These are phyloP conservation scores for Platanus orientalis DNA, from an alignment of 164 flowering plant genomes.

Conservation along the genomic window DNA sequence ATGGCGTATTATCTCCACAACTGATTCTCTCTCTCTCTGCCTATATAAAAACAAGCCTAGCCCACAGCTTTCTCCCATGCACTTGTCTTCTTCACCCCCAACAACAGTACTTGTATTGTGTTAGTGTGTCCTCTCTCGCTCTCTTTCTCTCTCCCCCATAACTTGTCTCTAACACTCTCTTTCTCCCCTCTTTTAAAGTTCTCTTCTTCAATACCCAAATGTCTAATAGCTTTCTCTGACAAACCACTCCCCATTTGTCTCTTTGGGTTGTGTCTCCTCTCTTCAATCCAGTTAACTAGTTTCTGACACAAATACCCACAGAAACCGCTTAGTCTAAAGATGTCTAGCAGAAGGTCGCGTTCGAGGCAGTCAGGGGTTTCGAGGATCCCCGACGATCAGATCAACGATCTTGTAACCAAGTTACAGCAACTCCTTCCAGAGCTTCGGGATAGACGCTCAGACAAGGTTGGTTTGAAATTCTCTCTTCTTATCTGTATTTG, in stretches of 20 bases:
- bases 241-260: slow-evolving; percentile 5
- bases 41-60: slow-evolving; percentile 17
- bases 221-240: not conserved
- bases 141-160: slow-evolving; percentile 9
- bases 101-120: slow-evolving; percentile 26
- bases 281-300: not conserved
- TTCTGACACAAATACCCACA: slow-evolving; percentile 1
- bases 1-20: slow-evolving; percentile 26
- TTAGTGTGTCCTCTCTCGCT: slow-evolving; percentile 13
- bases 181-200: not conserved
- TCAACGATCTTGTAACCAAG: slow-evolving; percentile 51
- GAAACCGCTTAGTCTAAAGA: not conserved
- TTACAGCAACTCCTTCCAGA: slow-evolving; percentile 59
- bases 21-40: slow-evolving; percentile 22
- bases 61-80: slow-evolving; percentile 31
- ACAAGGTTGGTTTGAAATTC: slow-evolving; percentile 26
- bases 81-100: slow-evolving; percentile 26
- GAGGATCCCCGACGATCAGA: slow-evolving; percentile 54
- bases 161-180: not conserved
- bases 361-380: slow-evolving; percentile 38
- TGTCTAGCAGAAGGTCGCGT: slow-evolving; percentile 49
- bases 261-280: not conserved
- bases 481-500: not conserved
- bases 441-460: slow-evolving; percentile 39
- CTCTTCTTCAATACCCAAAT: slow-evolving; percentile 1